A percentile compares a stretch with the other conserved stretches of the same genome.
Evolutionary conservation across 257 asterid species (phyloP).

Genomic region (Prunella vulgaris): DNA sequence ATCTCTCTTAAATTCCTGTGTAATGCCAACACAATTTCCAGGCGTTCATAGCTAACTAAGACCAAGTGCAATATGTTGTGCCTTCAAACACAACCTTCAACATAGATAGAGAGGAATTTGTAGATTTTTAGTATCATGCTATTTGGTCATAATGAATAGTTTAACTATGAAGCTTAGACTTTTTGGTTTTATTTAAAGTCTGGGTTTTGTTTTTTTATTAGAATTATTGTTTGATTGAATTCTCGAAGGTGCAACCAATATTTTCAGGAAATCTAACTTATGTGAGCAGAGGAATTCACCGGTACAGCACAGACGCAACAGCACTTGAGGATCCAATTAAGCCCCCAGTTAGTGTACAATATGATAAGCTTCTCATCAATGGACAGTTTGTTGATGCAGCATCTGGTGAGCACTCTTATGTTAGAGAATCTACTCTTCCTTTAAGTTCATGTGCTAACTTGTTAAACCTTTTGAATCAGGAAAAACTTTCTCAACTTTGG

Average conservation of each 20-base stretch:
- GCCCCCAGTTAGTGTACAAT: constrained; percentile 63
- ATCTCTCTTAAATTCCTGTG: background rate
- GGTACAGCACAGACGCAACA: constrained; percentile 71
- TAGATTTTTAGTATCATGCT: background rate
- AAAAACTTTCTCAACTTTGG: too few species aligned
- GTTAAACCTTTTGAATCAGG: too few species aligned
- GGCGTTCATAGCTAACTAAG: too few species aligned
- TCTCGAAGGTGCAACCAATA: background rate
- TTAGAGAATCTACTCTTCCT: background rate
- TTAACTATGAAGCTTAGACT: background rate
- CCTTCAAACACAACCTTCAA: too few species aligned
- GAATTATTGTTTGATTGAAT: background rate
- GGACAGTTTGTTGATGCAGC: constrained; percentile 87
- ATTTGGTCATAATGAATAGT: background rate
- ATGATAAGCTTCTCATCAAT: too few species aligned
- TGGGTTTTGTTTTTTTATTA: too few species aligned
- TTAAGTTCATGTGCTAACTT: constrained; percentile 17
- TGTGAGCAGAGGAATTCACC: constrained; percentile 36
- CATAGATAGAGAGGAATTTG: background rate
- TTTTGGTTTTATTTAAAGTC: background rate
- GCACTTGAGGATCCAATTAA: constrained; percentile 71
- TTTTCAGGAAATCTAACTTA: constrained; percentile 46
- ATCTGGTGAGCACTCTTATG: constrained; percentile 49
- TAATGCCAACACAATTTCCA: too few species aligned
- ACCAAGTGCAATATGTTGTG: too few species aligned